Conservation (phyloP, 305 asterid genomes). For the Solanum hybrid region DNA sequence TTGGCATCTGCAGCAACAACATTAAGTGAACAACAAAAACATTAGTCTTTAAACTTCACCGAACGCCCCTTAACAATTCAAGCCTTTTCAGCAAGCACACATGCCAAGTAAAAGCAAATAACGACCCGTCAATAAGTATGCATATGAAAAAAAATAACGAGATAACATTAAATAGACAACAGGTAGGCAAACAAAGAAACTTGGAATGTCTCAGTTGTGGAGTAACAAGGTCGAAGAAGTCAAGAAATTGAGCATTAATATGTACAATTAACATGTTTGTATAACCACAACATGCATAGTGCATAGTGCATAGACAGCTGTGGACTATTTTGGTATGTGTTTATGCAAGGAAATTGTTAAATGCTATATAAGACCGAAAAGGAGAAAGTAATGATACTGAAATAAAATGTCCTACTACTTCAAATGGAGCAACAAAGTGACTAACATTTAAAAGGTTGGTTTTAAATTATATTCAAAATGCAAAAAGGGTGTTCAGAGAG, state of each 20-base stretch:
- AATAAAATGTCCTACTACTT: not conserved
- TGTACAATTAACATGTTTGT: not conserved
- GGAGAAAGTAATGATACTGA: not conserved
- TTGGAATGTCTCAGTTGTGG: not conserved
- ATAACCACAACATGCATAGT: not conserved
- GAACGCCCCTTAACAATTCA: not conserved
- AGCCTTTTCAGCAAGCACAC: not conserved
- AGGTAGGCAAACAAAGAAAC: not conserved
- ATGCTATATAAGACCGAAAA: not conserved
- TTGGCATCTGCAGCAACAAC: slow-evolving; percentile 65
- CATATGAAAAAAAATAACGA: not conserved
- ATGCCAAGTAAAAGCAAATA: not conserved
- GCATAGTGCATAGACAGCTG: not conserved
- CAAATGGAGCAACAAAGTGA: not conserved
- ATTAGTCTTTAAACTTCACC: not conserved
- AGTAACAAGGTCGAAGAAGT: not conserved
- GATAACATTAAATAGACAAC: not conserved
- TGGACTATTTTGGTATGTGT: not conserved
- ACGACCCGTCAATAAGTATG: not conserved
- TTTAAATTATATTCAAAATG: not conserved
- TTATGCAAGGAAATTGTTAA: not conserved
- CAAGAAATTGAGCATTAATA: not conserved
- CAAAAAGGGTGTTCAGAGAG: not conserved
- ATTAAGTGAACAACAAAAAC: not conserved
- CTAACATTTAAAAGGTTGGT: not conserved